phyloP scores from a whole-genome alignment of 306 rosid species.

The Erythrophleum fordii region DNA sequence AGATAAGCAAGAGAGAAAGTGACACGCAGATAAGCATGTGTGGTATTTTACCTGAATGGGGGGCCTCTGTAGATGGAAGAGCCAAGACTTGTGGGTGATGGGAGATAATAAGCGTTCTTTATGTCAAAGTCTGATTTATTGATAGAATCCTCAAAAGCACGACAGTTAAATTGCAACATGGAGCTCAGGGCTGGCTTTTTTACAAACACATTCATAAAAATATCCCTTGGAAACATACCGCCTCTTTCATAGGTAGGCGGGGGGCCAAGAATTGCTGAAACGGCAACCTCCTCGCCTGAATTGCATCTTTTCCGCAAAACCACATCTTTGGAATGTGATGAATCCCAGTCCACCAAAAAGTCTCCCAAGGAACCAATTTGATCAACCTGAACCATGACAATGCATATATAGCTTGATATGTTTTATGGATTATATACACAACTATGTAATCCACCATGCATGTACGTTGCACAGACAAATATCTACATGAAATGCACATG shows the following conservation, averaged over 20 bases:
- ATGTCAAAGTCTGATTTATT: conserved; percentile 49
- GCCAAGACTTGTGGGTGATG: conserved; percentile 36
- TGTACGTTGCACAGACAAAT: background rate
- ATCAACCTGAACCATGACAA: conserved; percentile 48
- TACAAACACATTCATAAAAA: conserved; percentile 74
- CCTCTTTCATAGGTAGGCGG: conserved; percentile 31
- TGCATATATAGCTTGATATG: conserved; percentile 1
- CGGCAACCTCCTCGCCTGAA: conserved; percentile 73
- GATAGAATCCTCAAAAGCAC: conserved; percentile 37
- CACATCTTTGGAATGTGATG: conserved; percentile 61
- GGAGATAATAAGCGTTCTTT: conserved; percentile 54
- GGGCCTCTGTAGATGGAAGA: conserved; percentile 53
- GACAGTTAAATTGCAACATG: conserved; percentile 76
- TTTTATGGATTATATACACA: background rate
- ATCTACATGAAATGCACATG: background rate
- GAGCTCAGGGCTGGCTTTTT: conserved; percentile 68
- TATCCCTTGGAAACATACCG: conserved; percentile 53
- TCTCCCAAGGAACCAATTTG: conserved; percentile 53
- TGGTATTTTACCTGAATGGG: conserved; percentile 40
- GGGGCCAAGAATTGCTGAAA: conserved; percentile 72
- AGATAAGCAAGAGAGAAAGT: background rate
- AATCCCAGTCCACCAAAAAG: conserved; percentile 67
- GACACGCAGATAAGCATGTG: background rate
- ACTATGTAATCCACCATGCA: background rate
- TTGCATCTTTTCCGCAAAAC: conserved; percentile 61